Percentiles rank a stretch among this genome's conserved stretches.
These are phyloP conservation scores for Podila epicladia DNA, from an alignment of 192 early-diverging fungal genomes.

Conservation along the genomic window DNA sequence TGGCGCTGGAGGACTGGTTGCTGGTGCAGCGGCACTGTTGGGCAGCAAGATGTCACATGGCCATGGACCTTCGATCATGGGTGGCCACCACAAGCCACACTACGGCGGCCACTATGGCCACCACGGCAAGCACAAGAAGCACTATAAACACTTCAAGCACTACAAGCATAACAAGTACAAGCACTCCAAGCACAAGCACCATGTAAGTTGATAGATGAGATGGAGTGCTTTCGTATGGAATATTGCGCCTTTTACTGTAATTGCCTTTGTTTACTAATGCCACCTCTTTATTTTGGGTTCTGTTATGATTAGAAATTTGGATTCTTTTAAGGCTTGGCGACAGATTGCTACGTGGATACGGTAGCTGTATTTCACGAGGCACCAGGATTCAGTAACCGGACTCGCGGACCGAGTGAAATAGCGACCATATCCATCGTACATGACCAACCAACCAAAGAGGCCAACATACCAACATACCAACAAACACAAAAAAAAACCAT, in stretches of 20 bases:
- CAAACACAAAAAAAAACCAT: too few relatives aligned
- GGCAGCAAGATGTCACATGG: slow-evolving; percentile 13
- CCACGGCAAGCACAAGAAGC: not conserved
- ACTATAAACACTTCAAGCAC: slow-evolving; percentile 7
- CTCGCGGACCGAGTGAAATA: too few relatives aligned
- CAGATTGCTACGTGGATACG: too few relatives aligned
- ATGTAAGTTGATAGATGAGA: slow-evolving; percentile 2
- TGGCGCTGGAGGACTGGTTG: slow-evolving; percentile 10
- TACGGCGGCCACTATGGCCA: slow-evolving; percentile 2
- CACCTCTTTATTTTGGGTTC: not conserved
- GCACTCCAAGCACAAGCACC: slow-evolving; percentile 21
- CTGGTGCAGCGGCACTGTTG: slow-evolving; percentile 10
- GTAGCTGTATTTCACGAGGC: too few relatives aligned
- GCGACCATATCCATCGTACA: too few relatives aligned
- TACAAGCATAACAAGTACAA: slow-evolving; percentile 15
- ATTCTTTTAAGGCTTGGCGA: not conserved
- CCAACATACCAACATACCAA: too few relatives aligned
- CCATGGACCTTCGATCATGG: not conserved
- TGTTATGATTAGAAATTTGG: not conserved
- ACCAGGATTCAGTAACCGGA: too few relatives aligned
- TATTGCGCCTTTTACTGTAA: not conserved
- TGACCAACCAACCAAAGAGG: too few relatives aligned
- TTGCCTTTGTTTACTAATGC: not conserved
- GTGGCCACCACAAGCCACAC: slow-evolving; percentile 6
- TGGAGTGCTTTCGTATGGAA: too few relatives aligned